Percentiles rank a stretch among this genome's conserved stretches.
These are phyloP conservation scores for Astrocystis sublimbata DNA, from an alignment of 495 filamentous ascomycete species.

Conservation along the genomic window DNA sequence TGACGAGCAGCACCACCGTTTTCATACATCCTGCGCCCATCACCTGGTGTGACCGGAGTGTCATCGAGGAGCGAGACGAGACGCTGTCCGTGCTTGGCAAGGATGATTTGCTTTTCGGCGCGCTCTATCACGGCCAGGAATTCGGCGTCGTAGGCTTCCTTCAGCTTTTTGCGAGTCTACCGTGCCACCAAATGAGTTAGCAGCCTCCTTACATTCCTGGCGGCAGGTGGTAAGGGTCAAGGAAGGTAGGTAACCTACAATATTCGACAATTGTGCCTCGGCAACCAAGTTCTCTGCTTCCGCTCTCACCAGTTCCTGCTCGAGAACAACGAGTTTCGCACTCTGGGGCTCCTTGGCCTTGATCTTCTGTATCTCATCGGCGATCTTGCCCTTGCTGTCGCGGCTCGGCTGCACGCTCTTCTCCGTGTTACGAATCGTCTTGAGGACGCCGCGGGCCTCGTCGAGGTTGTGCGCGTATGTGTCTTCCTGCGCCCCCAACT, in stretches of 20 bases:
- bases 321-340: conserved; percentile 71
- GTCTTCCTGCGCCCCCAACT: conserved; percentile 92
- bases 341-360: conserved; percentile 87
- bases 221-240: neutral
- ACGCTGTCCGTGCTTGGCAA: conserved; percentile 84
- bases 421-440: conserved; percentile 91
- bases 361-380: conserved; percentile 85
- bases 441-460: conserved; percentile 75
- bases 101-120: conserved; percentile 91
- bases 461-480: conserved; percentile 82
- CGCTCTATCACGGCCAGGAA: conserved; percentile 88
- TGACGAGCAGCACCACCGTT: conserved; percentile 66
- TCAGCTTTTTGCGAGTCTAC: conserved; percentile 87
- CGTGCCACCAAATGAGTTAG: conserved; percentile 11
- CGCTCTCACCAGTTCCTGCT: conserved; percentile 93
- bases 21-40: conserved; percentile 66
- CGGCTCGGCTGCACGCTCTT: conserved; percentile 87
- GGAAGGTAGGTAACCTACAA: conserved; percentile 53
- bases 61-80: conserved; percentile 90
- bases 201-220: neutral
- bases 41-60: conserved; percentile 84
- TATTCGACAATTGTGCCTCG: conserved; percentile 93
- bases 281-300: conserved; percentile 96
- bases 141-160: conserved; percentile 87
- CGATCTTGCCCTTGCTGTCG: conserved; percentile 78